phyloP scores from a whole-genome alignment of 2,329 filamentous ascomycete species.

The Fusarium clavum region DNA sequence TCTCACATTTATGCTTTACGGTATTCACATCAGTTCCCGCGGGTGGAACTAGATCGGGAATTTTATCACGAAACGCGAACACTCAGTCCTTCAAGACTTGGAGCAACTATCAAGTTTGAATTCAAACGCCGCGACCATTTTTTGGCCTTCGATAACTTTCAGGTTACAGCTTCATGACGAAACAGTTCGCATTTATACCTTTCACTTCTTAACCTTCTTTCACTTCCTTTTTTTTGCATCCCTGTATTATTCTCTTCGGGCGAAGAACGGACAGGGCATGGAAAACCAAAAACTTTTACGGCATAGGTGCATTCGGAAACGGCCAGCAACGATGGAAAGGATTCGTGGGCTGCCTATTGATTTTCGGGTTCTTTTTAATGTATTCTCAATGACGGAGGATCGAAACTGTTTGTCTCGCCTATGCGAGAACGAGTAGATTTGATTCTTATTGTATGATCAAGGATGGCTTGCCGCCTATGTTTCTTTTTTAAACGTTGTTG shows the following conservation, averaged over 20 bases:
- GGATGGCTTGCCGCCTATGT: slow-evolving; percentile 10
- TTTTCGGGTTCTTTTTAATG: slow-evolving; percentile 30
- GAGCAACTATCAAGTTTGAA: slow-evolving; percentile 11
- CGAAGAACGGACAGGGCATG: slow-evolving; percentile 23
- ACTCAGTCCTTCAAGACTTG: slow-evolving; percentile 18
- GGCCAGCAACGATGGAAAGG: slow-evolving; percentile 18
- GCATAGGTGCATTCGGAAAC: slow-evolving; percentile 29
- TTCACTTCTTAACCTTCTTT: slow-evolving; percentile 9
- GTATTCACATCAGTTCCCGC: slow-evolving; percentile 34
- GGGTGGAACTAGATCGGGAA: slow-evolving; percentile 16
- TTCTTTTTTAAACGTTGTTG: slow-evolving; percentile 17
- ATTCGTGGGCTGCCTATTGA: slow-evolving; percentile 10
- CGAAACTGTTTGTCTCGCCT: slow-evolving; percentile 4
- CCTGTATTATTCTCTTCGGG: slow-evolving; percentile 16
- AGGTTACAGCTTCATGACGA: slow-evolving; percentile 28
- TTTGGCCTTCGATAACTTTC: slow-evolving; percentile 19
- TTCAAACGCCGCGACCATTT: slow-evolving; percentile 15
- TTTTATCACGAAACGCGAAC: slow-evolving; percentile 28
- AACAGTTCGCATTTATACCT: slow-evolving; percentile 2
- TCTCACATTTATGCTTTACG: slow-evolving; percentile 41
- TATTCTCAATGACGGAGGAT: slow-evolving; percentile 26
- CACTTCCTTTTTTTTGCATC: slow-evolving; percentile 15
- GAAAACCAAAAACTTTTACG: slow-evolving; percentile 28
- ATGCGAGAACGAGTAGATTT: slow-evolving; percentile 24
- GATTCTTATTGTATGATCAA: slow-evolving; percentile 35